Base-by-base conservation (phyloP, 306 rosid genomes). In the Lablab purpureus region DNA sequence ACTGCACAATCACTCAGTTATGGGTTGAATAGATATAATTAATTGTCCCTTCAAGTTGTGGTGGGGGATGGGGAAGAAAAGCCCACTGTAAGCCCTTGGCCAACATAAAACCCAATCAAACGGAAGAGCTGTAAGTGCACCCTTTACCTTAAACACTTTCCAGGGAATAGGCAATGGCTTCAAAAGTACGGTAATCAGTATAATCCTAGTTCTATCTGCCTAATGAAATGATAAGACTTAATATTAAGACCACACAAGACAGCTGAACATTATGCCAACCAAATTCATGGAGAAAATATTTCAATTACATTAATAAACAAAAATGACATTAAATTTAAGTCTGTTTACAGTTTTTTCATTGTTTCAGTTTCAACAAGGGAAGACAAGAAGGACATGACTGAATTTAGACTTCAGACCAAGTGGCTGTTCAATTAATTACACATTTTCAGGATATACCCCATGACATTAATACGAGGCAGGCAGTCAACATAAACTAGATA, bases 91-190 rank as follows among this genome's bases (percentile, higher is more conserved):
- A 15, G 10, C 55, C 41, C 40, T 17, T 23, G 9, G 50, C 10
- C 65, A 62, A 70, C 11, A 59, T 10, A 77, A 45, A 72, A n/a
- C 47, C 55, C 67, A 65, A 55, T 76, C 68, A 62, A 52, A 82
- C 40, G 45, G 22, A 47, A 59, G 36, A 6, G 67, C 10, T 25
- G 19, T 7, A 22, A 19, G 28, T 15, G 2, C 36, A 36, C 25
- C 9, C 56, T 46, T 62, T 55, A n/a, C 49, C 60, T 41, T 9
- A 28, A 37, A 54, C 5, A 22, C 13, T 62, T 5, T 36, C 59
- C 25, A 28, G 18, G 18, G 76, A 40, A 77, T 52, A 30, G 56
- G 52, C 10, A 63, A 77, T 28, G 74, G 32, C 46, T 51, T 46
- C 60, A 70, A 80, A 30, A 15, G 18, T 28, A 25, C 14, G 51